Base-by-base conservation (phyloP, 1,139 yeast genomes). In the Blastobotrys ciferrii region DNA sequence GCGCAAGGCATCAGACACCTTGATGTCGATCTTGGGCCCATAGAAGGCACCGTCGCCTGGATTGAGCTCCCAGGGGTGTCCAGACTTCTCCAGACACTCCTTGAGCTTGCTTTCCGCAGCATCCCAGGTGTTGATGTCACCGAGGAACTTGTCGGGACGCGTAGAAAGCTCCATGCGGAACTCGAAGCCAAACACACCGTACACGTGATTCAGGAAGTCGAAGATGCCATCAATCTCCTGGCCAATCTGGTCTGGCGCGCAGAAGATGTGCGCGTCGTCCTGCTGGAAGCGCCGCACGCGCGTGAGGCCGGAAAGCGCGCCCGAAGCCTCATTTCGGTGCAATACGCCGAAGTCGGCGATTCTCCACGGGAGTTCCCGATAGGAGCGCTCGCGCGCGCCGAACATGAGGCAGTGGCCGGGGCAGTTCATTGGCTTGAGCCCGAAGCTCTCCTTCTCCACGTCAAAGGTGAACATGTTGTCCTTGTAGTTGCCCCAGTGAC, bases 21-120 rank as follows among this genome's bases (percentile, higher is more conserved):
- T 81, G 62, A 92, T 84, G 73, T 92, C 98, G 65, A 92, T 92
- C 78, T 92, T 92, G 62, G 98, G 98, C 53, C 98, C 98, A 70
- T 92, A 92, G 76, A 92, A 92, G 37, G 98, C 98, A 69, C 98
- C 98, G 67, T 92, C 98, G 63, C 95, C 97, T 52, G 88, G 91
- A 71, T 91, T 88, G 59, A 91, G 71, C 64, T 84, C 87, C 98
- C 98, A 92, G 51, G 80, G 75, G 56, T 87, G 89, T 56, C 87
- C 82, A 75, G 89, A 89, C 35, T 75, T 74, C 67, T 85, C 78
- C 62, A 89, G 76, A 39, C 95, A 94, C 51, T 73, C 69, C 62
- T 81, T 86, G 64, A 92, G 79, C 65, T 82, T 85, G 49, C 70
- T 62, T 70, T 92, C 98, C 25, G 98, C 98, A 50, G 71, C 71